Evolutionary conservation across 2,329 filamentous ascomycete species (phyloP).

Genomic region (Trematosphaeria pertusa): DNA sequence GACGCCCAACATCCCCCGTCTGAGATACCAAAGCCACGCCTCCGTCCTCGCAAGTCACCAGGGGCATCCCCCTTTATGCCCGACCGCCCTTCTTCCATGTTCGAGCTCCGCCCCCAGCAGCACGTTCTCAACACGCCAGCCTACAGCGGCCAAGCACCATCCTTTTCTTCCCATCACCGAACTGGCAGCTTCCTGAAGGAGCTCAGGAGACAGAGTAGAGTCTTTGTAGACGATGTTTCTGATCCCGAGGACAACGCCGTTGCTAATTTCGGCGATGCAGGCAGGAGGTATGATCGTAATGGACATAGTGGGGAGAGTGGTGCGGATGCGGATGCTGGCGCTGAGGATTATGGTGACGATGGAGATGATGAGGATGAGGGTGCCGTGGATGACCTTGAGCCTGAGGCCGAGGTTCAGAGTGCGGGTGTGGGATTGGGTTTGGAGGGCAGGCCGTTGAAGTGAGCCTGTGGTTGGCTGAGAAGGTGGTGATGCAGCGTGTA

Average conservation of each 20-base stretch:
- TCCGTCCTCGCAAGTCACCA: slow-evolving; percentile 7
- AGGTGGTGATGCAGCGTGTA: not conserved
- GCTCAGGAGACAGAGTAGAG: slow-evolving; percentile 51
- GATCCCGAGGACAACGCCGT: slow-evolving; percentile 6
- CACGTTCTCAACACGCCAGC: slow-evolving; percentile 5
- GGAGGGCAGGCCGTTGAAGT: not conserved
- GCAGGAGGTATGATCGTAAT: slow-evolving; percentile 8
- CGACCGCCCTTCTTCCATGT: slow-evolving; percentile 45
- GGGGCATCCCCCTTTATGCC: slow-evolving; percentile 20
- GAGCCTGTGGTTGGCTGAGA: not conserved
- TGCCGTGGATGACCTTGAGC: too few species aligned
- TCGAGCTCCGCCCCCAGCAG: slow-evolving; percentile 41
- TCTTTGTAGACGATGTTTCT: slow-evolving; percentile 16
- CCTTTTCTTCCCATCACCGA: slow-evolving; percentile 13
- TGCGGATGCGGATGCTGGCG: slow-evolving; percentile 1
- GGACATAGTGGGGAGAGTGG: not conserved
- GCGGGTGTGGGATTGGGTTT: slow-evolving; percentile 15
- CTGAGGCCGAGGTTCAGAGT: slow-evolving; percentile 5
- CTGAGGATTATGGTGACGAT: slow-evolving; percentile 11
- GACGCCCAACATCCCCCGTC: slow-evolving; percentile 12
- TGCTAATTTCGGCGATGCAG: slow-evolving; percentile 15
- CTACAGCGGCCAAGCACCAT: not conserved
- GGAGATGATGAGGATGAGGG: slow-evolving; percentile 19
- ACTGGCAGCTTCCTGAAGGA: slow-evolving; percentile 51
- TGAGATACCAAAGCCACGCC: slow-evolving; percentile 5